Evolutionary conservation across 192 early-diverging fungal species (phyloP).

Genomic region (Umbelopsis vinacea): DNA sequence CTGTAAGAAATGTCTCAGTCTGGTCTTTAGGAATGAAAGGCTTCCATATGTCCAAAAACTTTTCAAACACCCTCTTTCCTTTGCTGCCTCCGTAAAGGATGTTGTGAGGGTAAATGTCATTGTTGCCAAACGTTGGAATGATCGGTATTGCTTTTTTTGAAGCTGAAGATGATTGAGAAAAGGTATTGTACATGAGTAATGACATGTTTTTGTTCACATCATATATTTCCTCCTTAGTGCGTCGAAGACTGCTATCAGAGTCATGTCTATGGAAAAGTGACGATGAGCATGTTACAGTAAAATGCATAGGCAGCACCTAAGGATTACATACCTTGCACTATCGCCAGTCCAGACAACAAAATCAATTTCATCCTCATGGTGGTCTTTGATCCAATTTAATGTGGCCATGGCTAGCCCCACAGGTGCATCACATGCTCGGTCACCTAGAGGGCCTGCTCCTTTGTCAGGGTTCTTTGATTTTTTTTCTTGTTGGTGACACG

Average conservation of each 20-base stretch:
- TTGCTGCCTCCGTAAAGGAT: constrained; percentile 50
- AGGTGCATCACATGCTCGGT: constrained; percentile 66
- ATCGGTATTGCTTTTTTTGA: constrained; percentile 38
- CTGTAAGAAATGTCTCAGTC: constrained; percentile 49
- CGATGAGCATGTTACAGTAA: neutral
- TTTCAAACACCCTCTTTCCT: constrained; percentile 17
- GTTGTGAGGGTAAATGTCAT: constrained; percentile 73
- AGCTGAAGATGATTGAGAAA: constrained; percentile 28
- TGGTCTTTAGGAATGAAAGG: constrained; percentile 59
- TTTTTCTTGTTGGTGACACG: constrained; percentile 54
- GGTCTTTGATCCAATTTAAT: constrained; percentile 49
- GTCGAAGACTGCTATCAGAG: constrained; percentile 55
- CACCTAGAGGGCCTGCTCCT: constrained; percentile 56
- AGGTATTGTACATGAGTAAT: constrained; percentile 44
- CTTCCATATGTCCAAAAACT: constrained; percentile 50
- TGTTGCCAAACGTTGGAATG: constrained; percentile 67
- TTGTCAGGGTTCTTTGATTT: constrained; percentile 27
- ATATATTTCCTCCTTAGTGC: constrained; percentile 58
- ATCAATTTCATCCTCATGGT: constrained; percentile 53
- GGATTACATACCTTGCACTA: constrained; percentile 54
- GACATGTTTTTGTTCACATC: constrained; percentile 52
- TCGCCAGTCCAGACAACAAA: constrained; percentile 80
- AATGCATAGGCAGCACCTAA: neutral
- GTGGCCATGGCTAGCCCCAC: constrained; percentile 58
- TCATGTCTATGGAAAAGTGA: constrained; percentile 54